Conservation (phyloP, 164 flowering plant genomes). For the Litsea cubeba region DNA sequence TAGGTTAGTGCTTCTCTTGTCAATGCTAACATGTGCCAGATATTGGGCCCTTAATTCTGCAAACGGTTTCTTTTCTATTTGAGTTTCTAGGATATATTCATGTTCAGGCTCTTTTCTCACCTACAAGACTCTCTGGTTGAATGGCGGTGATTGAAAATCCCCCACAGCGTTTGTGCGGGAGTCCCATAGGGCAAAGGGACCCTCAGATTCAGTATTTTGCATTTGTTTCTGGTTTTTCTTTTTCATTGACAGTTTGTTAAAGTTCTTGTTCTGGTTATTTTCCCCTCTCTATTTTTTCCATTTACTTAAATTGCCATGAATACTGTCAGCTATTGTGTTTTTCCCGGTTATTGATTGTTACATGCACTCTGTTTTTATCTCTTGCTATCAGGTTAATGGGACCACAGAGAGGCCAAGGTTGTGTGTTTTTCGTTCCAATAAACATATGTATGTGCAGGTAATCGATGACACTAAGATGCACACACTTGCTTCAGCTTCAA, state of each 20-base stretch:
- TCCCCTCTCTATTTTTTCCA: not conserved
- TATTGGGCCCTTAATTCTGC: not conserved
- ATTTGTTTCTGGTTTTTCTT: not conserved
- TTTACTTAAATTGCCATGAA: not conserved
- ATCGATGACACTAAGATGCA: conserved; percentile 97
- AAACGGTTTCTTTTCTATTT: not conserved
- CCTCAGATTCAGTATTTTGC: not conserved
- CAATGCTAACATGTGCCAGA: not conserved
- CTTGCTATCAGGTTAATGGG: conserved; percentile 65
- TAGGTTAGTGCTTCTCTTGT: not conserved
- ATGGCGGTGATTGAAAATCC: too few relatives aligned
- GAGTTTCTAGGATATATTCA: not conserved
- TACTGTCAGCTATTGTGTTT: not conserved
- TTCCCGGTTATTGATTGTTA: not conserved
- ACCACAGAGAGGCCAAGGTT: conserved; percentile 92
- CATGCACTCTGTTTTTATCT: not conserved
- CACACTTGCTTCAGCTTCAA: conserved; percentile 91
- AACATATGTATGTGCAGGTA: conserved; percentile 88
- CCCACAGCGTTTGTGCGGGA: too few relatives aligned
- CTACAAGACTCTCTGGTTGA: too few relatives aligned
- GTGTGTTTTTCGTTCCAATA: conserved; percentile 88
- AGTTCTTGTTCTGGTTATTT: not conserved
- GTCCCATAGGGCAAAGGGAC: too few relatives aligned
- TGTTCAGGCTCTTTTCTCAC: too few relatives aligned
- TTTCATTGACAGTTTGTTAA: not conserved